Base-by-base conservation (phyloP, 2,329 filamentous ascomycete genomes). In the Cladophialophora psammophila region DNA sequence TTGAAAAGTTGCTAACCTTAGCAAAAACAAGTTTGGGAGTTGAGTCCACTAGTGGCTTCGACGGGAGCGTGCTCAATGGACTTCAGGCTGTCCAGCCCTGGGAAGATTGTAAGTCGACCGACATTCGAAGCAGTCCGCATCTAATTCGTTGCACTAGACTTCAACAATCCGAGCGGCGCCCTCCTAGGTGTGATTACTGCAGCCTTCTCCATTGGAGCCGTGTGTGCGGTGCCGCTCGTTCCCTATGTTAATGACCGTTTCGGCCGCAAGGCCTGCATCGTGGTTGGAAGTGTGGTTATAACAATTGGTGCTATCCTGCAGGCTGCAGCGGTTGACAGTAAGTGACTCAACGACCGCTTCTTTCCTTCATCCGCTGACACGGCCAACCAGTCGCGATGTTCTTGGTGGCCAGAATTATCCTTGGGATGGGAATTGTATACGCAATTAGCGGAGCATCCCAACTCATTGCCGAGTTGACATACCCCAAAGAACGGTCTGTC, bases 11-110 rank as follows among this genome's bases (percentile, higher is more conserved):
- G 57, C 57, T 60, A 34, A 60, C 31, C 15, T 20, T 4, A 13
- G 15, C 3, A n/a, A 10, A 20, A 31, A n/a, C 7, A 50, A 61
- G 48, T 74, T 85, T 88, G 78, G 87, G 87, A 56, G 86, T 89
- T 64, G 87, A 89, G 77, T 86, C 86, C 73, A 88, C 86, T 0
- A 86, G 63, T 32, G 70, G 70, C 5, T 72, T 71, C 60, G 70
- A 72, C 60, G 70, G 70, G 7, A 69, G 62, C 53, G 66, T 69
- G 12, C 54, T 70, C 26, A 72, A 72, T 15, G 66, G 68, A 8
- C 63, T 70, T 7, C 65, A 68, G 52, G 65, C 68, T 9, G 63
- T 68, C 8, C 60, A 67, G 18, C 63, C 63, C 7, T 70, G 68
- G 68, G 26, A 66, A 53, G 63, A 68, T 4, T 70, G 76, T 71